A percentile compares a stretch with the other conserved stretches of the same genome.
Conservation (phyloP, 805 yeast species). For the Ogataea paradorogensis region DNA sequence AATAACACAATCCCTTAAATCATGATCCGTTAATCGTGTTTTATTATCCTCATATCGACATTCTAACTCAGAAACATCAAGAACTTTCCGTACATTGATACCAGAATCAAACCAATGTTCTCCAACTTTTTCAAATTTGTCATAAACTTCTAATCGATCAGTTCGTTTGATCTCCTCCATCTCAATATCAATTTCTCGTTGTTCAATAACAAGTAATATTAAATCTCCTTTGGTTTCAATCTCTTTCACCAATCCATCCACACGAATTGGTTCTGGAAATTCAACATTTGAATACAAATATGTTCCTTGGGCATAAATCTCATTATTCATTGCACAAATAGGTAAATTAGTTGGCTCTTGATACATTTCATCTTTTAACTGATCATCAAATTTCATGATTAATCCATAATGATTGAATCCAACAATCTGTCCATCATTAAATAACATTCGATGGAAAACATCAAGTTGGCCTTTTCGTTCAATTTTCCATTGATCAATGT, state of each 20-base stretch:
- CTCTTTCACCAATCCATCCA: conserved; percentile 6
- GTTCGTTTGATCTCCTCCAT: conserved; percentile 3
- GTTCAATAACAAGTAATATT: conserved; percentile 2
- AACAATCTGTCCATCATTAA: neutral
- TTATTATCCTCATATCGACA: conserved; percentile 11
- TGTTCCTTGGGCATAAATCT: neutral
- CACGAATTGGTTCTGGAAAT: neutral
- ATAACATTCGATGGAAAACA: conserved; percentile 3
- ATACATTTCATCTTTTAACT: neutral
- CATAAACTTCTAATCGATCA: conserved; percentile 7
- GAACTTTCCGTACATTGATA: conserved; percentile 11
- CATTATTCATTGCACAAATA: neutral
- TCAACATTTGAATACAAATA: conserved; percentile 1
- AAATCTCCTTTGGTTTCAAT: neutral
- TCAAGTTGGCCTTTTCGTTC: conserved; percentile 1
- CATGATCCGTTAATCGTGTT: conserved; percentile 1
- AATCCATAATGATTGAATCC: conserved; percentile 8
- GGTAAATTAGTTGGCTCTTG: neutral
- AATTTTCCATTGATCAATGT: conserved; percentile 10
- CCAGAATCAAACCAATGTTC: conserved; percentile 18
- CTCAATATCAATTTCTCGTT: conserved; percentile 5
- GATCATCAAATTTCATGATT: neutral
- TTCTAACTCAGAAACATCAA: neutral
- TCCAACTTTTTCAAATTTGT: neutral
- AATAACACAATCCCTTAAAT: conserved; percentile 13